Conservation (phyloP, 1,139 yeast genomes). For the Pichia norvegensis region DNA sequence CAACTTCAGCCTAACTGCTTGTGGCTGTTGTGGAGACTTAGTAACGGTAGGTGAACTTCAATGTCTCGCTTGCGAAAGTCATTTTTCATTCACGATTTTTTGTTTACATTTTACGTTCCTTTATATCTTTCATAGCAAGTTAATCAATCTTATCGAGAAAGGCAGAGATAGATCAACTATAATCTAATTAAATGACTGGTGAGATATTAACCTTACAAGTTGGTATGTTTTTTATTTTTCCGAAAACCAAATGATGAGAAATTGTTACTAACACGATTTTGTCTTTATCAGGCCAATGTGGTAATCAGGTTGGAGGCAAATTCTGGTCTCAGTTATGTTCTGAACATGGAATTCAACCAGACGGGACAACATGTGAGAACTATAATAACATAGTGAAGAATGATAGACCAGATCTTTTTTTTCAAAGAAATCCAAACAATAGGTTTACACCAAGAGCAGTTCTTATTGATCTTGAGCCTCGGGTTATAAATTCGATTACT, state of each 20-base stretch:
- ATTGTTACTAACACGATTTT: background rate
- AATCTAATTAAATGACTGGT: conserved; percentile 29
- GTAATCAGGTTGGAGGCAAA: conserved; percentile 89
- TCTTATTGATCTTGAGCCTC: conserved; percentile 82
- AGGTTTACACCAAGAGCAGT: conserved; percentile 84
- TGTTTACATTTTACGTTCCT: background rate
- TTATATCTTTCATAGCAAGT: too few species aligned
- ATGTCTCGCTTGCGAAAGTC: background rate
- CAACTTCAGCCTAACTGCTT: too few species aligned
- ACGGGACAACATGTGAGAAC: conserved; percentile 47
- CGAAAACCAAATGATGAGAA: background rate
- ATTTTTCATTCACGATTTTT: background rate
- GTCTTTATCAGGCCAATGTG: conserved; percentile 70
- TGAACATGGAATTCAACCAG: conserved; percentile 78
- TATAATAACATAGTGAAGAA: conserved; percentile 35
- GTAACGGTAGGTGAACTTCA: background rate
- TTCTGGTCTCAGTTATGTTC: conserved; percentile 86
- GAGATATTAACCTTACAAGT: conserved; percentile 62
- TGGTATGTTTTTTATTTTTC: conserved; percentile 30
- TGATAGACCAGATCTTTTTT: conserved; percentile 79
- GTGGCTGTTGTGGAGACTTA: too few species aligned
- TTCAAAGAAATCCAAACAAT: conserved; percentile 67
- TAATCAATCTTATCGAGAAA: too few species aligned
- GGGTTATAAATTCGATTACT: conserved; percentile 63
- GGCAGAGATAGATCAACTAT: background rate